Evolutionary conservation across 2,329 filamentous ascomycete genomes (phyloP).

Genomic region (Cercospora beticola): DNA sequence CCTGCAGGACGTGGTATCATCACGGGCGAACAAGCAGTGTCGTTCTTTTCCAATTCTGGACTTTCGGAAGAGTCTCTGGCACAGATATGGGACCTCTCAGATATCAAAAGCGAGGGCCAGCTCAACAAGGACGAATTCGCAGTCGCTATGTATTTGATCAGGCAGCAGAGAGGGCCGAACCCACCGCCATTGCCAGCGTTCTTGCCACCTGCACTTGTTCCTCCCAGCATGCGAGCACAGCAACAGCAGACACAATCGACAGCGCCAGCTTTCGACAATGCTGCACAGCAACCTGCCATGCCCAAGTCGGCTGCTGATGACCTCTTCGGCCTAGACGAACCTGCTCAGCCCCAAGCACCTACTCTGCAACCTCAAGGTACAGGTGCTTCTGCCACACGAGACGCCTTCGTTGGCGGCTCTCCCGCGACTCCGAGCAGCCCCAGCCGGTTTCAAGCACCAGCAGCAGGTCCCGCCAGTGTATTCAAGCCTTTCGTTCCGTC

Average conservation of each 20-base stretch:
- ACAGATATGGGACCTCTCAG: conserved; percentile 95
- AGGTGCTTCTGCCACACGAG: conserved; percentile 64
- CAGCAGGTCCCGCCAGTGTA: conserved; percentile 41
- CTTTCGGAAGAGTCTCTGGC: conserved; percentile 85
- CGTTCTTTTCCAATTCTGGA: conserved; percentile 89
- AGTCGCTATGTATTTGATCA: conserved; percentile 94
- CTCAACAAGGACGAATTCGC: conserved; percentile 89
- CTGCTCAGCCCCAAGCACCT: conserved; percentile 49
- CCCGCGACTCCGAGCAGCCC: conserved; percentile 56
- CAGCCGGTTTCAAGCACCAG: conserved; percentile 32
- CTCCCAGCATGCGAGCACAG: conserved; percentile 76
- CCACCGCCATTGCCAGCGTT: conserved; percentile 68
- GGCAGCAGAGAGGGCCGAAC: conserved; percentile 76
- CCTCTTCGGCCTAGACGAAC: conserved; percentile 84
- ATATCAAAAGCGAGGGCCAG: conserved; percentile 86
- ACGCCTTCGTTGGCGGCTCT: conserved; percentile 61
- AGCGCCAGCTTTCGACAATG: conserved; percentile 55
- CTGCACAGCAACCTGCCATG: conserved; percentile 45
- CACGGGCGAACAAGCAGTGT: conserved; percentile 89
- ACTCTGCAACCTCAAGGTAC: conserved; percentile 68
- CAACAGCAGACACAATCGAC: conserved; percentile 52
- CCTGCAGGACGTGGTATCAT: conserved; percentile 78
- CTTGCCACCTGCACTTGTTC: conserved; percentile 79
- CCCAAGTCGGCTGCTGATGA: conserved; percentile 88
- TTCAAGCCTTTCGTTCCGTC: conserved; percentile 93